A percentile compares a stretch with the other conserved stretches of the same genome.
Evolutionary conservation across 202 grass and related monocot species (phyloP).

Genomic region (Eragrostis tef): DNA sequence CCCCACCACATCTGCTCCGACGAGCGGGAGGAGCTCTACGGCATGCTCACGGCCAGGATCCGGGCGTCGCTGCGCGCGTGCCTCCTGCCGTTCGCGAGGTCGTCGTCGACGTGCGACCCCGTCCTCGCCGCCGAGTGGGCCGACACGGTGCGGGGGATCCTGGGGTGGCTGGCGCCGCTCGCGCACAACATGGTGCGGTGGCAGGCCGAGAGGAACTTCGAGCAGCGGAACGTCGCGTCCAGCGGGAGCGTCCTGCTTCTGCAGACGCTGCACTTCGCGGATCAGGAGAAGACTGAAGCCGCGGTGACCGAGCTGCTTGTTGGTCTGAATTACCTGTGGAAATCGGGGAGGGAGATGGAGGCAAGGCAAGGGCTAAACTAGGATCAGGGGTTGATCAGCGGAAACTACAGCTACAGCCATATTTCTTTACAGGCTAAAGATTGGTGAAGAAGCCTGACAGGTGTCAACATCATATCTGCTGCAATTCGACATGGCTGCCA

Average conservation of each 20-base stretch:
- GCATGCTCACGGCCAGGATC: slow-evolving; percentile 61
- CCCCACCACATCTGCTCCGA: slow-evolving; percentile 63
- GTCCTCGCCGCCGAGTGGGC: slow-evolving; percentile 65
- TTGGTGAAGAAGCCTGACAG: slow-evolving; percentile 37
- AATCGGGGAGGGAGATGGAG: slow-evolving; percentile 49
- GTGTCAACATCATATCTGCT: slow-evolving; percentile 9
- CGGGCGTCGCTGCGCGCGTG: slow-evolving; percentile 57
- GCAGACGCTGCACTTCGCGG: slow-evolving; percentile 83
- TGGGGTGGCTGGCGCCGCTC: slow-evolving; percentile 77
- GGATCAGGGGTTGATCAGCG: slow-evolving; percentile 27
- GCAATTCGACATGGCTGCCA: background rate
- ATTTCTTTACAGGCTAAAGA: too few relatives aligned
- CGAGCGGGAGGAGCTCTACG: slow-evolving; percentile 76
- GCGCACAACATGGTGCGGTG: slow-evolving; percentile 79
- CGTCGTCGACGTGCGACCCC: slow-evolving; percentile 45
- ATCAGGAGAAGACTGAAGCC: slow-evolving; percentile 66
- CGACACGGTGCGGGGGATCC: slow-evolving; percentile 52
- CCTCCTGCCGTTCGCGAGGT: slow-evolving; percentile 42
- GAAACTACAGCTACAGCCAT: too few relatives aligned
- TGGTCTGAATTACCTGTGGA: slow-evolving; percentile 74
- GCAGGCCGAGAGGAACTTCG: slow-evolving; percentile 76
- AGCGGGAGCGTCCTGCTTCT: slow-evolving; percentile 59
- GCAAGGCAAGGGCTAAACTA: slow-evolving; percentile 41
- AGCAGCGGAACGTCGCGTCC: slow-evolving; percentile 54
- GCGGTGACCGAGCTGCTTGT: slow-evolving; percentile 73